Evolutionary conservation across 2,329 filamentous ascomycete species (phyloP).

Genomic region (Alternaria sp.): DNA sequence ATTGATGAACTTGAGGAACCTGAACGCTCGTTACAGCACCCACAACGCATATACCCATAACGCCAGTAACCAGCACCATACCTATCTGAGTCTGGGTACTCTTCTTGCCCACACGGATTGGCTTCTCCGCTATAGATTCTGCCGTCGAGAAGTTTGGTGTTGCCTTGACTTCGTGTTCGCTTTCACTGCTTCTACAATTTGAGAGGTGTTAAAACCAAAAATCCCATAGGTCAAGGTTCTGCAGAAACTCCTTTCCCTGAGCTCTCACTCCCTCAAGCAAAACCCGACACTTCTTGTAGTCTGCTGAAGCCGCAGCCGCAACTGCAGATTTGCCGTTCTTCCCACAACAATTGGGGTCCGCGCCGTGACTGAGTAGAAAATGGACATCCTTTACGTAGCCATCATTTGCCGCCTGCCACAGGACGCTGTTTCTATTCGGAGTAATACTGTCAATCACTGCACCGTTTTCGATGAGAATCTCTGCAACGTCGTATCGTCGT

Average conservation of each 20-base stretch:
- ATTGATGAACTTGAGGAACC: not conserved
- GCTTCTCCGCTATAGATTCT: not conserved
- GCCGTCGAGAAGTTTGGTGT: fast-evolving
- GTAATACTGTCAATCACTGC: not conserved
- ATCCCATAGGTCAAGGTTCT: not conserved
- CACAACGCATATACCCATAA: not conserved
- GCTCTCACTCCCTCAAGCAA: not conserved
- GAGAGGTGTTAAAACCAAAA: not conserved
- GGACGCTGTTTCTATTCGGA: not conserved
- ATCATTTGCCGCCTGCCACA: not conserved
- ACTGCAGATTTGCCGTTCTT: not conserved
- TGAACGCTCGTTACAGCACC: not conserved
- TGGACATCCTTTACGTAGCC: not conserved
- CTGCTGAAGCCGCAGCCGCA: not conserved
- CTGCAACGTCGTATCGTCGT: not conserved
- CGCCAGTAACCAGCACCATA: not conserved
- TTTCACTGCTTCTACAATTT: not conserved
- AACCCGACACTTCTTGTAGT: not conserved
- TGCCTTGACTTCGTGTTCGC: not conserved
- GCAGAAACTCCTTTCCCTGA: not conserved
- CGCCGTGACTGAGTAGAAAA: not conserved
- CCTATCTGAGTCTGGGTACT: not conserved
- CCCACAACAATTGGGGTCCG: not conserved
- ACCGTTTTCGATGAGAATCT: not conserved
- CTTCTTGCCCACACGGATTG: not conserved